Base-by-base conservation (phyloP, 2,329 filamentous ascomycete species). In the Aspergillus clavatus region DNA sequence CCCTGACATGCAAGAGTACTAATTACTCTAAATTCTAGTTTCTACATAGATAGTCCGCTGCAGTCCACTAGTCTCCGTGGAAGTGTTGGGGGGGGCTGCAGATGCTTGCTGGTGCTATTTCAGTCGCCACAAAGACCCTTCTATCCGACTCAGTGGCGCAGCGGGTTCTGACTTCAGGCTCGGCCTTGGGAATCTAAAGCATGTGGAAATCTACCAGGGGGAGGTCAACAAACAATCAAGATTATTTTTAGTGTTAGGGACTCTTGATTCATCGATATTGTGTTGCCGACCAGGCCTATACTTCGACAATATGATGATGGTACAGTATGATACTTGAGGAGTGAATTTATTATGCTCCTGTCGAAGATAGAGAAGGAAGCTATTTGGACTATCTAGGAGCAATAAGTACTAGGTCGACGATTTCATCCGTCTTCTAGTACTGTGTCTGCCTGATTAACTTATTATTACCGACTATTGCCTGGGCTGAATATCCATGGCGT, bases 121-220 rank as follows among this genome's bases (percentile, higher is more conserved):
- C 50, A 39, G 52, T 56, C 41, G 54, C 54, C 54, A 56, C 50
- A 50, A 42, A 43, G 43, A 45, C 48, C 38, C 35, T 40, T 46
- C 28, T 19, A 31, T 18, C 26, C 14, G 33, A 27, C 40, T 36
- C 37, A 44, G 53, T 56, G 53, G 53, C 53, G 52, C 53, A 51
- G 53, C 41, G 36, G 22, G 38, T 24, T 24, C 44, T 40, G 7
- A 7, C 18, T 26, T 24, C 23, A 4, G 23, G 8, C 23, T 42
- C 39, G 38, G 27, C 40, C 39, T 40, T 16, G n/a, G 21, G n/a
- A 41, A 18, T 40, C 29, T 42, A 14, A 21, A 37, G 24, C 27
- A 29, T 45, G 41, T 18, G 41, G 38, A 40, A 29, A 27, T 26
- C 12, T 18, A 24, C 45, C 33, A 47, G 27, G 38, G 35, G 33